A percentile compares a stretch with the other conserved stretches of the same genome.
These are phyloP conservation scores for Exophiala sideris DNA, from an alignment of 2,329 filamentous ascomycete genomes.

Conservation along the genomic window DNA sequence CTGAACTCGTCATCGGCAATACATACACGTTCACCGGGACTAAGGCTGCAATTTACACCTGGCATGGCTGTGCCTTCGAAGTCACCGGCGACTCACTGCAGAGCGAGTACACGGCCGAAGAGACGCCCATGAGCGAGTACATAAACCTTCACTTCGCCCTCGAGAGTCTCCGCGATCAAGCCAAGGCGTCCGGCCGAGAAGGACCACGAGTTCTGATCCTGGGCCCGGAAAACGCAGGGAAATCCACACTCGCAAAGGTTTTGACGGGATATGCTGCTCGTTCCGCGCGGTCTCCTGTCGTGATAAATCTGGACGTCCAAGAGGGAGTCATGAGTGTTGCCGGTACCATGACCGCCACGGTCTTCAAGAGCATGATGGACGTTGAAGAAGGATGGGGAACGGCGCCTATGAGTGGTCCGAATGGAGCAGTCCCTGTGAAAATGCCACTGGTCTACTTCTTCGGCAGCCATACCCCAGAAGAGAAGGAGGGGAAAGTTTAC, in stretches of 20 bases:
- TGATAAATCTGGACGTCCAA: slow-evolving; percentile 79
- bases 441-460: slow-evolving; percentile 88
- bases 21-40: slow-evolving; percentile 76
- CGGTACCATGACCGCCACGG: slow-evolving; percentile 79
- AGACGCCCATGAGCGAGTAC: slow-evolving; percentile 76
- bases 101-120: slow-evolving; percentile 68
- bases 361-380: slow-evolving; percentile 83
- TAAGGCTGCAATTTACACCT: slow-evolving; percentile 87
- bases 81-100: slow-evolving; percentile 61
- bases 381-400: slow-evolving; percentile 85
- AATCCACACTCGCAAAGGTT: slow-evolving; percentile 75
- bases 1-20: slow-evolving; percentile 79
- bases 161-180: slow-evolving; percentile 65
- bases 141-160: slow-evolving; percentile 87
- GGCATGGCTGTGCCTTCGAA: slow-evolving; percentile 85
- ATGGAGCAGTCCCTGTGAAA: slow-evolving; percentile 80
- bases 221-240: slow-evolving; percentile 74
- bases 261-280: slow-evolving; percentile 77
- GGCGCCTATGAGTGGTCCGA: slow-evolving; percentile 82
- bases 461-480: slow-evolving; percentile 57
- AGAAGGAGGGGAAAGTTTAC: slow-evolving; percentile 70
- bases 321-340: slow-evolving; percentile 76
- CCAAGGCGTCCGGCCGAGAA: slow-evolving; percentile 48
- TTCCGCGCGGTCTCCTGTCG: slow-evolving; percentile 68
- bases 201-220: slow-evolving; percentile 83